Base-by-base conservation (phyloP, 352 stramenopile genomes). In the Peronospora tabacina region DNA sequence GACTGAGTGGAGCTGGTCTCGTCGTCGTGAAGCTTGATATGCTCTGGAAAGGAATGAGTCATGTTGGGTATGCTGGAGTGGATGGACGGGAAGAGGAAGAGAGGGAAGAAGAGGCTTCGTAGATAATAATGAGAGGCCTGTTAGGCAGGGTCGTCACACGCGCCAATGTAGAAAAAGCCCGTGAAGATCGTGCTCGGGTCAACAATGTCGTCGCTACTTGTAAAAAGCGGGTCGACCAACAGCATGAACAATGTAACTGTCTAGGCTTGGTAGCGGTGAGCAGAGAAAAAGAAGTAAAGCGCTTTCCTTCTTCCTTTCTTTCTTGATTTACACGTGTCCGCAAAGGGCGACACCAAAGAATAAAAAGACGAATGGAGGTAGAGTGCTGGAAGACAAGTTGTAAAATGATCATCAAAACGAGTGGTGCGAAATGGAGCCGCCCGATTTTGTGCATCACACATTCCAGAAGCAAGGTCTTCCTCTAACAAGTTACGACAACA, bases 81-180 rank as follows among this genome's bases (percentile, higher is more conserved):
- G 28, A 28, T 9, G 15, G 19, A 12, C 35, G 28, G 32, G 8
- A 9, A 38, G 33, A 36, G 12, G 1, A 22, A 45, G 13, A 37
- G 15, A 28, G 36, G 53, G 47, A 38, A 39, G 26, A 30, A 16
- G 35, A 5, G 5, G 13, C 38, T 12, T 32, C 4, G 38, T 44
- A 32, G 11, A 9, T 61, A 20, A 16, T 6, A n/a, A 47, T 46
- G 37, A 43, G 24, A 45, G 39, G 13, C 49, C 45, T 89, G 75
- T 90, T 92, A 92, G 33, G 82, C 82, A 57, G 82, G 82, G 64
- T 90, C 80, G 76, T 92, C 82, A 64, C 82, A 92, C 74, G 82
- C 82, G 76, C 82, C 79, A 73, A 87, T 87, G 77, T 90, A 89
- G 57, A 92, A 92, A 66, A 92, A 90, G 65, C 82, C 82, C 63